Evolutionary conservation across 1,284 basidiomycete species (phyloP), one percentile per base, ranked within the genome.

Genomic region (Albatrellus sp.): DNA sequence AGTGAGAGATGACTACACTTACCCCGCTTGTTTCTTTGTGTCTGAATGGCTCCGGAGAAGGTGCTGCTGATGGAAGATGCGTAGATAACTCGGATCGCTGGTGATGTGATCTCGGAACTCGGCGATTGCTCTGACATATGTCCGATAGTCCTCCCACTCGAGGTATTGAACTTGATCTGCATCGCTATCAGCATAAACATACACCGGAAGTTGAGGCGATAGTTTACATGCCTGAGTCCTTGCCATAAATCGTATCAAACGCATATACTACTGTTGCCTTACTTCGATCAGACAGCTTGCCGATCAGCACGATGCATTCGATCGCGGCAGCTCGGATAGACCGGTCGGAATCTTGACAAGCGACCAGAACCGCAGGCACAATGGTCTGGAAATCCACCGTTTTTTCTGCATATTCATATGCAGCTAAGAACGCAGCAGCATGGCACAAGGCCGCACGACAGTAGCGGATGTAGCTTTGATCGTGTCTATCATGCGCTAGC

Each of bases 371-470:
- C 0, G 80, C 69, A 0, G 92, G 93, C 1, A 98, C 56, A 11
- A 93, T 68, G 0, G 81, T 82, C 64, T 98, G 94, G 67, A 93
- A 94, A 60, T 98, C 79, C 0, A 80, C 57, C 20, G 70, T 72
- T 13, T 77, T 76, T 31, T 64, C 56, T 13, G 75, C 56, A n/a
- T 35, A n/a, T 0, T 69, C 69, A 50, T 82, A 73, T 0, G 89
- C 86, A 53, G 90, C 80, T 20, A 87, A 64, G 51, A 96, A 85
- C 0, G 92, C 87, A 2, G 75, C 69, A 10, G 78, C 72, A 50
- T 90, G 85, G 1, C 68, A 61, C 10, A 86, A 59, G 0, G 80
- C 73, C 5, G 70, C 65, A 42, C 60, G 59, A 41, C 57, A 61
- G 42, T 70, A 58, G 46, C 61, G 55, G 7, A 57, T 46, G 9